These are phyloP conservation scores for Botrytis pseudocinerea DNA, from an alignment of 2,329 filamentous ascomycete species.

Conservation along the genomic window DNA sequence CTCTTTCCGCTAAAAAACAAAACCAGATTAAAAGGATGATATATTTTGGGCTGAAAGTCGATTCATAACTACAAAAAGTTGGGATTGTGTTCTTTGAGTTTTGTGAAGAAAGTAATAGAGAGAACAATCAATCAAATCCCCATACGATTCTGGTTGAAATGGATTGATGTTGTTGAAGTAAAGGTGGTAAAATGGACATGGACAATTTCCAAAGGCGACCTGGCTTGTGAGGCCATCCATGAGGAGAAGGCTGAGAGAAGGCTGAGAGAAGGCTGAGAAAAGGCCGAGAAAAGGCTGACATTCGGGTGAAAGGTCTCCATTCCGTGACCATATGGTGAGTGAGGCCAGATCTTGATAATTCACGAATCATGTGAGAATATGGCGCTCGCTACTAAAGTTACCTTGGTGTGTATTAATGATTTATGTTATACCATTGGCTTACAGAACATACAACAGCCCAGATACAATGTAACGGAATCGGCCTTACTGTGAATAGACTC, in stretches of 20 bases:
- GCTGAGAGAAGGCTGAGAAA: neutral
- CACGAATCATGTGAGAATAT: neutral
- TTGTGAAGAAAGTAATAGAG: neutral
- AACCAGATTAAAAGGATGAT: constrained; percentile 32
- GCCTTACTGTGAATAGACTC: neutral
- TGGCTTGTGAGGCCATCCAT: constrained; percentile 18
- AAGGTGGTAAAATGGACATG: constrained; percentile 1
- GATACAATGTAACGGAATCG: neutral
- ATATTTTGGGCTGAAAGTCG: constrained; percentile 4
- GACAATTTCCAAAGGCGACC: constrained; percentile 15
- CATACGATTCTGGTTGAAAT: neutral
- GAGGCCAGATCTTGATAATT: neutral
- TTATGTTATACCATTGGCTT: neutral
- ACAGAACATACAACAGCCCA: neutral
- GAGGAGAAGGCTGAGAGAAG: neutral
- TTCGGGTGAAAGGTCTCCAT: neutral
- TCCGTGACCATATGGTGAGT: neutral
- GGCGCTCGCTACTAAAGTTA: no score
- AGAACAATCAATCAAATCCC: neutral
- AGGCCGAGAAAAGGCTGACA: neutral
- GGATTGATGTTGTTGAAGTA: neutral
- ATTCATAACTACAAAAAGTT: constrained; percentile 16
- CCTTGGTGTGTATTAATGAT: neutral
- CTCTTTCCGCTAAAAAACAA: constrained; percentile 32
- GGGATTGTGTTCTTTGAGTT: neutral